Evolutionary conservation across 768 basidiomycete species (phyloP).

Genomic region (Lactifluus volemus): DNA sequence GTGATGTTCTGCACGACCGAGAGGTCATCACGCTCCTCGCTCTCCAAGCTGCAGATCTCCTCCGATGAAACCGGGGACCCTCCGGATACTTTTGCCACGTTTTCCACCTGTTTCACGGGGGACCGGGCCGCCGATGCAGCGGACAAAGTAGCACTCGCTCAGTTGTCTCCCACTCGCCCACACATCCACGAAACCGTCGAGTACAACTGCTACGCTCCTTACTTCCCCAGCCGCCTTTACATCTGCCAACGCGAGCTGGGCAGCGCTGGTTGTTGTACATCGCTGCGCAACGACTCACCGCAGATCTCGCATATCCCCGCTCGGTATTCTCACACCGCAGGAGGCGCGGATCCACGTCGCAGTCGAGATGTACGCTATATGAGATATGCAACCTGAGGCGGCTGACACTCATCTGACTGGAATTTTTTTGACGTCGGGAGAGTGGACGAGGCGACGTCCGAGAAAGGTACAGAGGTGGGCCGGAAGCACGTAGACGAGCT

Average conservation of each 20-base stretch:
- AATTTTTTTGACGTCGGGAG: slow-evolving; percentile 20
- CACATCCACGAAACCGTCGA: slow-evolving; percentile 13
- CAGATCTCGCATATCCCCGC: slow-evolving; percentile 9
- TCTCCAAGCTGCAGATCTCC: too few species aligned
- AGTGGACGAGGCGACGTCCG: background rate
- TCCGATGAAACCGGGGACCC: too few species aligned
- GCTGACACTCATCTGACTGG: slow-evolving; percentile 13
- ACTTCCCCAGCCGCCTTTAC: background rate
- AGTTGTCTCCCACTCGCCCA: slow-evolving; percentile 10
- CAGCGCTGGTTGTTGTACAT: slow-evolving; percentile 10
- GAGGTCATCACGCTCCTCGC: too few species aligned
- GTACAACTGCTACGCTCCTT: too few species aligned
- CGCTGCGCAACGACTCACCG: slow-evolving; percentile 14
- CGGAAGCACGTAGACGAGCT: slow-evolving; percentile 5
- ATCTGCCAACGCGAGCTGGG: slow-evolving; percentile 11
- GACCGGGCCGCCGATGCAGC: background rate
- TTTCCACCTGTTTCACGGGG: background rate
- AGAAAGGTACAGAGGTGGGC: background rate
- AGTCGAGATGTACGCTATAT: slow-evolving; percentile 9
- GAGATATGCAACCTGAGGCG: slow-evolving; percentile 17
- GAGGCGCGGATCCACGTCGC: slow-evolving; percentile 11
- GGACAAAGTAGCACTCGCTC: slow-evolving; percentile 1
- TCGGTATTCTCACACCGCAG: slow-evolving; percentile 12
- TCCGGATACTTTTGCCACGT: background rate
- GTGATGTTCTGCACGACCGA: slow-evolving; percentile 7